These are phyloP conservation scores for Mortierella sp. DNA, from an alignment of 371 early-diverging fungal species.

Conservation along the genomic window DNA sequence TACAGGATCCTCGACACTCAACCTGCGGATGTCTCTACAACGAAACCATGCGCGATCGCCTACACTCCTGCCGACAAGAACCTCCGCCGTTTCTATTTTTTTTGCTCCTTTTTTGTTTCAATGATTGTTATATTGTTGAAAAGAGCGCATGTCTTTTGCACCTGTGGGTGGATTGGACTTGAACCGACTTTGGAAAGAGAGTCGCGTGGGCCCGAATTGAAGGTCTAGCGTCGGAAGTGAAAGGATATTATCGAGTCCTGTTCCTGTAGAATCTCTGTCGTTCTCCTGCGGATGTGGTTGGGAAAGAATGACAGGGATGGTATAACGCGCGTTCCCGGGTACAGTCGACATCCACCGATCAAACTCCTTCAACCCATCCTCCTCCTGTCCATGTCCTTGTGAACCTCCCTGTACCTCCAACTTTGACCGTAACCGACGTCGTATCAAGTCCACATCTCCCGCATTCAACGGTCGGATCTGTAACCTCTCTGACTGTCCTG, in stretches of 20 bases:
- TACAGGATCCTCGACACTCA: too few relatives aligned
- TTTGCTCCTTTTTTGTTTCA: not conserved
- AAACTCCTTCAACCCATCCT: conserved; percentile 3
- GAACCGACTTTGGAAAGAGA: conserved; percentile 25
- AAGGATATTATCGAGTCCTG: not conserved
- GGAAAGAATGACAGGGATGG: conserved; percentile 27
- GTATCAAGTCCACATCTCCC: conserved; percentile 6
- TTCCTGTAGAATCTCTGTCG: not conserved
- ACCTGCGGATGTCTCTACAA: too few relatives aligned
- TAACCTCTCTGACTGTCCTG: not conserved
- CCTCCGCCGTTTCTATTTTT: too few relatives aligned
- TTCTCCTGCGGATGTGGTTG: not conserved
- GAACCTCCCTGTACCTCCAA: not conserved
- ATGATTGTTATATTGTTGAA: not conserved
- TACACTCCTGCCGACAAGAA: too few relatives aligned
- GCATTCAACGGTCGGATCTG: conserved; percentile 16
- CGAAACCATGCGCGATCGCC: too few relatives aligned
- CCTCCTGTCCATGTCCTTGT: not conserved
- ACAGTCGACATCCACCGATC: conserved; percentile 20
- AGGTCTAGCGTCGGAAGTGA: conserved; percentile 37
- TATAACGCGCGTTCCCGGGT: conserved; percentile 24
- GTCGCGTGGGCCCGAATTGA: conserved; percentile 1
- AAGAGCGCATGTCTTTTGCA: not conserved
- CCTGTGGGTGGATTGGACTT: conserved; percentile 9
- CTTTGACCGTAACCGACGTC: not conserved